Conservation (phyloP, 345 rosid species). For the Euphorbia tirucalli region DNA sequence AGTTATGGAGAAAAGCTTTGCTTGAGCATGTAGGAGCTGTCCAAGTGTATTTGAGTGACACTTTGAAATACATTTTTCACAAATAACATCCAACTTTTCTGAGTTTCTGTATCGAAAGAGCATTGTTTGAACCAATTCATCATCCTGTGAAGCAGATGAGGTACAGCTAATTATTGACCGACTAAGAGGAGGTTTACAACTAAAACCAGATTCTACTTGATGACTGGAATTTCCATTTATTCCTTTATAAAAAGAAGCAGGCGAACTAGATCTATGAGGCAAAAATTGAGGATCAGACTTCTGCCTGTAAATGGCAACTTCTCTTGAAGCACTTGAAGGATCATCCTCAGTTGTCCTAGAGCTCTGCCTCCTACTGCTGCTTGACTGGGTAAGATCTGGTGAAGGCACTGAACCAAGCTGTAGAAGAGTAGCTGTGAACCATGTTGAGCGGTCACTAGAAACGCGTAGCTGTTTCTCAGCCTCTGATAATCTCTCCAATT, state of each 20-base stretch:
- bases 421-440: constrained; percentile 92
- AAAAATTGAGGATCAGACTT: constrained; percentile 50
- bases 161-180: constrained; percentile 34
- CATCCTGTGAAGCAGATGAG: constrained; percentile 39
- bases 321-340: constrained; percentile 68
- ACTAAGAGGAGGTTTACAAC: constrained; percentile 42
- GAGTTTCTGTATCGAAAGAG: constrained; percentile 46
- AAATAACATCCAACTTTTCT: constrained; percentile 61
- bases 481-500: constrained; percentile 79
- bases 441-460: constrained; percentile 89
- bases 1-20: constrained; percentile 75
- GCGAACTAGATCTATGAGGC: constrained; percentile 48
- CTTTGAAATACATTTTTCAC: constrained; percentile 77
- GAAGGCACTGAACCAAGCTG: constrained; percentile 93
- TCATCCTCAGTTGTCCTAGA: constrained; percentile 81
- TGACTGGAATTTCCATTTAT: constrained; percentile 40
- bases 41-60: constrained; percentile 90
- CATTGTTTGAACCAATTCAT: constrained; percentile 36
- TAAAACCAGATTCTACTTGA: constrained; percentile 38
- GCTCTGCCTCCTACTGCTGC: constrained; percentile 83
- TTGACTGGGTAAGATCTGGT: constrained; percentile 63
- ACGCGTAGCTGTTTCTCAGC: constrained; percentile 88
- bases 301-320: constrained; percentile 50
- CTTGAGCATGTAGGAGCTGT: constrained; percentile 70
- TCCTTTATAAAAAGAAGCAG: constrained; percentile 46